A percentile compares a stretch with the other conserved stretches of the same genome.
These are phyloP conservation scores for Rhodotorula babjevae DNA, from an alignment of 768 basidiomycete species.

Conservation along the genomic window DNA sequence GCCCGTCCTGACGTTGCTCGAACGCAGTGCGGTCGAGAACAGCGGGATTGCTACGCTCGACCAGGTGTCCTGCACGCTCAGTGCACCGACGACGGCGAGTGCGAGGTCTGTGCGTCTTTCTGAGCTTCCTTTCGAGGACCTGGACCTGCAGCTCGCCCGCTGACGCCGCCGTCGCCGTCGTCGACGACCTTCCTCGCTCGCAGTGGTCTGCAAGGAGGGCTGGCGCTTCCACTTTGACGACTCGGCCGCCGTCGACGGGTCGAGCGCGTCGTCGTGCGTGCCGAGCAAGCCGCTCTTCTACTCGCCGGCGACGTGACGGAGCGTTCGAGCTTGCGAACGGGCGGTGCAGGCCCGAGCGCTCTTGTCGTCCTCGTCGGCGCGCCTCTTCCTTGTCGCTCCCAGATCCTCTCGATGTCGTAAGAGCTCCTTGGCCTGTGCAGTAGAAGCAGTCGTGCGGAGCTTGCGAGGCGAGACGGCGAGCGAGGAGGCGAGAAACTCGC, in stretches of 20 bases:
- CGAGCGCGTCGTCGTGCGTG: conserved; percentile 1
- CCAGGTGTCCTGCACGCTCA: conserved; percentile 11
- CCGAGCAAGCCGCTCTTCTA: conserved; percentile 11
- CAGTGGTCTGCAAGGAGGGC: conserved; percentile 14
- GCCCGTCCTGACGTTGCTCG: not conserved
- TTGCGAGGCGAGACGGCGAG: too few relatives aligned
- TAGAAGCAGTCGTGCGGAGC: too few relatives aligned
- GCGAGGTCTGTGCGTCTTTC: conserved; percentile 15
- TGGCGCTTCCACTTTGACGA: conserved; percentile 6
- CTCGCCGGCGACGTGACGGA: not conserved
- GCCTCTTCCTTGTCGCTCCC: too few relatives aligned
- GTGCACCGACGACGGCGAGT: not conserved
- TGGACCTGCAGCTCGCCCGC: not conserved
- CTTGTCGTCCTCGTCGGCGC: too few relatives aligned
- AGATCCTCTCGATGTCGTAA: too few relatives aligned
- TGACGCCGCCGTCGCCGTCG: not conserved
- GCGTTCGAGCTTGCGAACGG: too few relatives aligned
- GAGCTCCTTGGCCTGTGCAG: too few relatives aligned
- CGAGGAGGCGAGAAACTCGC: too few relatives aligned
- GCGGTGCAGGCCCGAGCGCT: too few relatives aligned
- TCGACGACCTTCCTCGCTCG: too few relatives aligned
- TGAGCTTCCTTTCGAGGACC: too few relatives aligned
- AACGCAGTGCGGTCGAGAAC: conserved; percentile 10
- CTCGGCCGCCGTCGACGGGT: not conserved
- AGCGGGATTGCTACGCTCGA: conserved; percentile 18